Evolutionary conservation across 2,329 filamentous ascomycete species (phyloP).

Genomic region (Cladosporium sp.): DNA sequence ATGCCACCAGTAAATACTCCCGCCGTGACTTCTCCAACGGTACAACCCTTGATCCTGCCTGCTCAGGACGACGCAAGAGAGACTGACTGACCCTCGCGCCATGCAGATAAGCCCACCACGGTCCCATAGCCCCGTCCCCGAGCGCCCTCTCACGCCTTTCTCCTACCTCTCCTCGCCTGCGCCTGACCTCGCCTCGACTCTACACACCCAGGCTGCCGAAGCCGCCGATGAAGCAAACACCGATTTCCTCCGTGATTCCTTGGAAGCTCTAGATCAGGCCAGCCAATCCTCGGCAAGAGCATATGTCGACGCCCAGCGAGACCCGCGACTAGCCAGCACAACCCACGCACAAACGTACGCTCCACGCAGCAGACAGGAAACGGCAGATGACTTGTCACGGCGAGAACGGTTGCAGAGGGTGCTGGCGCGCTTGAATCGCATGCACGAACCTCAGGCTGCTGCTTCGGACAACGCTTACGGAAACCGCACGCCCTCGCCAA

Average conservation of each 20-base stretch:
- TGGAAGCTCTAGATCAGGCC: conserved; percentile 27
- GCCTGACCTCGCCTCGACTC: conserved; percentile 47
- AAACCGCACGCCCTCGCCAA: conserved; percentile 45
- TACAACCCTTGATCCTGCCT: conserved; percentile 1
- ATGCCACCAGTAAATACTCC: conserved; percentile 10
- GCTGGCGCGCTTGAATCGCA: conserved; percentile 42
- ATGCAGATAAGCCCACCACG: conserved; percentile 3
- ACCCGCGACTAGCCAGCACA: conserved; percentile 17
- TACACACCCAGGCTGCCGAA: conserved; percentile 34
- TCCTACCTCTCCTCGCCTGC: conserved; percentile 48
- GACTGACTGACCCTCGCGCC: not conserved
- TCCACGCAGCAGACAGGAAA: conserved; percentile 18
- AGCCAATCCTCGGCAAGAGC: conserved; percentile 14
- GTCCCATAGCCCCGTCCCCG: not conserved
- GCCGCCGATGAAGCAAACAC: conserved; percentile 46
- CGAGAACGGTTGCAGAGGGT: conserved; percentile 40
- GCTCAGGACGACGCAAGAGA: not conserved
- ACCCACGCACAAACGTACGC: conserved; percentile 2
- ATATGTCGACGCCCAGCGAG: conserved; percentile 20
- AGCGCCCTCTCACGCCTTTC: conserved; percentile 22
- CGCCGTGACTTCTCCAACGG: conserved; percentile 10
- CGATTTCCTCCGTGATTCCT: conserved; percentile 44
- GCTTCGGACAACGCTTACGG: conserved; percentile 42
- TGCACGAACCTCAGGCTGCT: conserved; percentile 34
- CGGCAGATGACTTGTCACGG: conserved; percentile 34